Conservation (phyloP, 1,284 basidiomycete genomes). For the Heterobasidion irregulare region DNA sequence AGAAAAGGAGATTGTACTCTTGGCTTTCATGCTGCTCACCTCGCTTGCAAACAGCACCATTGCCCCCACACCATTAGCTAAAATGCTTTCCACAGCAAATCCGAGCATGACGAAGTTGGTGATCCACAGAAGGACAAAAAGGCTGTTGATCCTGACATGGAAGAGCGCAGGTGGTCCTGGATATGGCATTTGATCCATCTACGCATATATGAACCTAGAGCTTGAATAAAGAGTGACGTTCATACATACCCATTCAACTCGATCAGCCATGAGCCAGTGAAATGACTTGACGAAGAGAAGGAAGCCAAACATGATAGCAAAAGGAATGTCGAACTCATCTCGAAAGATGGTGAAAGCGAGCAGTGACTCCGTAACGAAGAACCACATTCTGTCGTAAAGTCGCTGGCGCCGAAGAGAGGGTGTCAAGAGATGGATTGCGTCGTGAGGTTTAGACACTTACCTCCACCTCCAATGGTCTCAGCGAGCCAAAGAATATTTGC, state of each 20-base stretch:
- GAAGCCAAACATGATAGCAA: constrained; percentile 87
- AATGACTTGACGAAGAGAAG: constrained; percentile 95
- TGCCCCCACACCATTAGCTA: constrained; percentile 75
- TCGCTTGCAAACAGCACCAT: constrained; percentile 96
- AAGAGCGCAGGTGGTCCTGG: constrained; percentile 78
- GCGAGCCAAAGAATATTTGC: constrained; percentile 84
- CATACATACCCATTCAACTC: constrained; percentile 84
- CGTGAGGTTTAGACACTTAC: constrained; percentile 32
- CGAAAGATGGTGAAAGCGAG: constrained; percentile 96
- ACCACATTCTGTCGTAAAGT: constrained; percentile 93
- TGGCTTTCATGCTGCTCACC: constrained; percentile 32
- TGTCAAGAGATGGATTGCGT: constrained; percentile 1
- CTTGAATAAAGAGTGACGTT: neutral
- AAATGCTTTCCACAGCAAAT: constrained; percentile 71
- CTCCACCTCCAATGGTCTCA: constrained; percentile 89
- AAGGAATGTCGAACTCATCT: constrained; percentile 88
- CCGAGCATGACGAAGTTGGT: constrained; percentile 70
- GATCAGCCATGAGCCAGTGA: constrained; percentile 93
- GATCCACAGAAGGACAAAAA: constrained; percentile 65
- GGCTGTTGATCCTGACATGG: constrained; percentile 73
- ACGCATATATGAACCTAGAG: constrained; percentile 6
- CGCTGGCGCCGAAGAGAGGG: constrained; percentile 41
- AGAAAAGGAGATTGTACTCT: neutral
- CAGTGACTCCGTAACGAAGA: constrained; percentile 94
- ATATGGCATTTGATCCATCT: constrained; percentile 97